Conservation (phyloP, 2,329 filamentous ascomycete genomes). For the Gremmenia infestans region DNA sequence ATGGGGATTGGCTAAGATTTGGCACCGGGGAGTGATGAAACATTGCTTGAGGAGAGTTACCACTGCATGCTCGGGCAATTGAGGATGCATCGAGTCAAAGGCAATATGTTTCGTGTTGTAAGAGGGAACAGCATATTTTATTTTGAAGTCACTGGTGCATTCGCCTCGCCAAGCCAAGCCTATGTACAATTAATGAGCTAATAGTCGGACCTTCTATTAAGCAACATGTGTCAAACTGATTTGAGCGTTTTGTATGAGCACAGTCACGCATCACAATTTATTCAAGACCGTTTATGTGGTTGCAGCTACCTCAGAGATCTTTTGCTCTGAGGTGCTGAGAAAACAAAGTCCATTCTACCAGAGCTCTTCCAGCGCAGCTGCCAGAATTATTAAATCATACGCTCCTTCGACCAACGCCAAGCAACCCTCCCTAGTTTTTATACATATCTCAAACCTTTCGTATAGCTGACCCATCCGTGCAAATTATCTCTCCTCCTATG, state of each 20-base stretch:
- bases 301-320: constrained; percentile 21
- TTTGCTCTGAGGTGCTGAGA: constrained; percentile 23
- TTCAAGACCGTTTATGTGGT: neutral
- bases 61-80: constrained; percentile 23
- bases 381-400: neutral
- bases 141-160: neutral
- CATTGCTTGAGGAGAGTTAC: constrained; percentile 25
- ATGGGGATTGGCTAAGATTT: neutral
- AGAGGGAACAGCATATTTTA: neutral
- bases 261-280: neutral
- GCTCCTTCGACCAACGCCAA: constrained; percentile 13
- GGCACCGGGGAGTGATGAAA: constrained; percentile 20
- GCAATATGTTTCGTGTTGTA: neutral
- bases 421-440: constrained; percentile 9
- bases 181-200: neutral
- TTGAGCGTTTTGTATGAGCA: neutral
- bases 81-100: constrained; percentile 23
- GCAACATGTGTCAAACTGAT: neutral
- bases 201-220: neutral
- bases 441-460: constrained; percentile 16
- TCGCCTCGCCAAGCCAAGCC: neutral
- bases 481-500: constrained; percentile 14
- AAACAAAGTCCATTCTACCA: constrained; percentile 26
- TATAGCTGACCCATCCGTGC: neutral
- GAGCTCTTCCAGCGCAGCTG: neutral